phyloP scores from a whole-genome alignment of 768 basidiomycete genomes.

The Suillus alpinus region DNA sequence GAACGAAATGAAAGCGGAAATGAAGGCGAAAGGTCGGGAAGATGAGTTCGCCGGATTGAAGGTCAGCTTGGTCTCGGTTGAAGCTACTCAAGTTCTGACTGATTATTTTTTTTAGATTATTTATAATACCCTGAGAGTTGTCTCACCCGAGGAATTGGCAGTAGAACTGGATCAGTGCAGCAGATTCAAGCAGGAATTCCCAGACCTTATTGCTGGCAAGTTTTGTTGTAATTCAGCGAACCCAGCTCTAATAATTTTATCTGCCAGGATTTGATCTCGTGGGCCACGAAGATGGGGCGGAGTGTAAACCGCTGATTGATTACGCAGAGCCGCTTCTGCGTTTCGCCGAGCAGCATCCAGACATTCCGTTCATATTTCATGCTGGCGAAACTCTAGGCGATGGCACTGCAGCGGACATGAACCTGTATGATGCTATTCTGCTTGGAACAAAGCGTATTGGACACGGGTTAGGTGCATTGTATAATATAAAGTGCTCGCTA shows the following conservation, averaged over 20 bases:
- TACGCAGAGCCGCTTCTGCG: conserved; percentile 37
- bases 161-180: conserved; percentile 43
- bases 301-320: conserved; percentile 31
- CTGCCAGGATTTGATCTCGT: conserved; percentile 47
- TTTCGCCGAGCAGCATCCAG: conserved; percentile 36
- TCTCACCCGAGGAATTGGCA: conserved; percentile 37
- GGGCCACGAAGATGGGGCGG: conserved; percentile 41
- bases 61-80: conserved; percentile 19
- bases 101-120: conserved; percentile 33
- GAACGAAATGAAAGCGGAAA: conserved; percentile 32
- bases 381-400: conserved; percentile 51
- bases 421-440: conserved; percentile 47
- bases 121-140: conserved; percentile 36
- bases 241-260: neutral
- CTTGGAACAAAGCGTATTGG: conserved; percentile 51
- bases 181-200: conserved; percentile 43
- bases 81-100: neutral
- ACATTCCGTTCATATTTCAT: conserved; percentile 47
- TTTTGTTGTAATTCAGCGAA: neutral
- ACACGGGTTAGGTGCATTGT: conserved; percentile 35
- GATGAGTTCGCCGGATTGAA: conserved; percentile 43
- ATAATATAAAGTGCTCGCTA: neutral
- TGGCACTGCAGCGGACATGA: conserved; percentile 41
- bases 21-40: conserved; percentile 33
- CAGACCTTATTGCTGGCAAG: conserved; percentile 42